These are phyloP conservation scores for Talaromyces sp. DNA, from an alignment of 2,329 filamentous ascomycete genomes.

Conservation along the genomic window DNA sequence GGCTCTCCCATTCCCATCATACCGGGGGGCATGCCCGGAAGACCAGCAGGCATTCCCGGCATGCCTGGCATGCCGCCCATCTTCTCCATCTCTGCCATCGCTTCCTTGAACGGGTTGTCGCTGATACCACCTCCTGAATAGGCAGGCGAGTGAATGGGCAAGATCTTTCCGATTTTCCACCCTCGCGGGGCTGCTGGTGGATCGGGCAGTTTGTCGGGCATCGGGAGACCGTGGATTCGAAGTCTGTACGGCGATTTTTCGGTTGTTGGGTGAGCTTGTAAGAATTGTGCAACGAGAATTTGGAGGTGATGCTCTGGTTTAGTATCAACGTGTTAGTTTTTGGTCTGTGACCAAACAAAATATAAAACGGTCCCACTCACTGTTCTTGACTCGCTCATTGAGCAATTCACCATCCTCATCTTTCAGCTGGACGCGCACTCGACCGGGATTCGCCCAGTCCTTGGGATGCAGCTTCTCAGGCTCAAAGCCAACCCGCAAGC, in stretches of 20 bases:
- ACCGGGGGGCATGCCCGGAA: slow-evolving; percentile 7
- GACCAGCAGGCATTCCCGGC: slow-evolving; percentile 19
- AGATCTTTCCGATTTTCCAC: slow-evolving; percentile 80
- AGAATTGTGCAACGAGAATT: slow-evolving; percentile 69
- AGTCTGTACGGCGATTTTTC: slow-evolving; percentile 66
- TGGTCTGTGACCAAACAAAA: background rate
- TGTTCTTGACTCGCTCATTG: slow-evolving; percentile 58
- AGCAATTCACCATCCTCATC: slow-evolving; percentile 47
- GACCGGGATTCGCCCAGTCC: slow-evolving; percentile 95
- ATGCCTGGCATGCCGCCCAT: slow-evolving; percentile 39
- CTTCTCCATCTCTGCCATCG: slow-evolving; percentile 85
- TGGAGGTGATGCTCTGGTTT: slow-evolving; percentile 74
- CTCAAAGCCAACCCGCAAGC: slow-evolving; percentile 66
- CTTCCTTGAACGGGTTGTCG: slow-evolving; percentile 92
- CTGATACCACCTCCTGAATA: slow-evolving; percentile 89
- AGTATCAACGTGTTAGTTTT: background rate
- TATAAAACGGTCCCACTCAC: slow-evolving; percentile 32
- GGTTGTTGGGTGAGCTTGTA: slow-evolving; percentile 72
- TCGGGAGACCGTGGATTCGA: slow-evolving; percentile 67
- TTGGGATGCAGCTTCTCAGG: slow-evolving; percentile 89
- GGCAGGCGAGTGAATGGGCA: slow-evolving; percentile 84
- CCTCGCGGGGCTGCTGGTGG: slow-evolving; percentile 73
- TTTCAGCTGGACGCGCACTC: slow-evolving; percentile 72
- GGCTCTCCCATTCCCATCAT: slow-evolving; percentile 43
- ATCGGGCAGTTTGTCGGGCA: slow-evolving; percentile 63